A percentile compares a stretch with the other conserved stretches of the same genome.
Conservation (phyloP, 2,329 filamentous ascomycete genomes). For the Arachnopeziza araneosa region DNA sequence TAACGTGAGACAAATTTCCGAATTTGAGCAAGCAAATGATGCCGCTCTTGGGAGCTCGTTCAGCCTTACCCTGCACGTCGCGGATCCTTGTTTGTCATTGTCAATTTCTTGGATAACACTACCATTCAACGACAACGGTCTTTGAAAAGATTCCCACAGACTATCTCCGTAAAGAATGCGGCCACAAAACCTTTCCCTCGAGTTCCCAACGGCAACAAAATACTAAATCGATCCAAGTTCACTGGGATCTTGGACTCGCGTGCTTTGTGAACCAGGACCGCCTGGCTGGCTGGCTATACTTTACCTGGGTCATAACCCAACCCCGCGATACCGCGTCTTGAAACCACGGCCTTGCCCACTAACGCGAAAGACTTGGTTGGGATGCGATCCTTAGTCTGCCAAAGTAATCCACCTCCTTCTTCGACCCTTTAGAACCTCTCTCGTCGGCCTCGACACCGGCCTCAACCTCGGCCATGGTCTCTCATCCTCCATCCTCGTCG, state of each 20-base stretch:
- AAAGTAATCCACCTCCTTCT: slow-evolving; percentile 25
- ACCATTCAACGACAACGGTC: slow-evolving; percentile 8
- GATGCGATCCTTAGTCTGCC: slow-evolving; percentile 28
- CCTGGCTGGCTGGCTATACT: slow-evolving; percentile 2
- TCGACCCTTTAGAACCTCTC: slow-evolving; percentile 17
- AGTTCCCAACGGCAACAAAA: neutral
- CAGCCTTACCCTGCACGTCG: slow-evolving; percentile 26
- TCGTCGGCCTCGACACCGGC: slow-evolving; percentile 3
- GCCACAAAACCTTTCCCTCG: neutral
- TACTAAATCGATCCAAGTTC: slow-evolving; percentile 6
- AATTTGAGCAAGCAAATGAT: neutral
- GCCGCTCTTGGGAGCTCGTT: neutral
- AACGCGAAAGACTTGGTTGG: slow-evolving; percentile 23
- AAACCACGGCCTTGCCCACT: slow-evolving; percentile 23
- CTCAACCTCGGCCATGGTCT: slow-evolving; percentile 28
- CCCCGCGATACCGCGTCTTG: slow-evolving; percentile 27
- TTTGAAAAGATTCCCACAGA: neutral
- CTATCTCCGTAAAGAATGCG: neutral
- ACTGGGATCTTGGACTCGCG: slow-evolving; percentile 5
- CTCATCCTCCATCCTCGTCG: slow-evolving; percentile 27
- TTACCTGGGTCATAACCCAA: slow-evolving; percentile 26
- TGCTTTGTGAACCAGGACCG: slow-evolving; percentile 18
- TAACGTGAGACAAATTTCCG: neutral
- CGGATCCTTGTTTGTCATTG: slow-evolving; percentile 28
- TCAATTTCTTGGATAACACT: slow-evolving; percentile 17